These are phyloP conservation scores for Debaryomyces robertsiae DNA, from an alignment of 1,139 yeast species.

Conservation along the genomic window DNA sequence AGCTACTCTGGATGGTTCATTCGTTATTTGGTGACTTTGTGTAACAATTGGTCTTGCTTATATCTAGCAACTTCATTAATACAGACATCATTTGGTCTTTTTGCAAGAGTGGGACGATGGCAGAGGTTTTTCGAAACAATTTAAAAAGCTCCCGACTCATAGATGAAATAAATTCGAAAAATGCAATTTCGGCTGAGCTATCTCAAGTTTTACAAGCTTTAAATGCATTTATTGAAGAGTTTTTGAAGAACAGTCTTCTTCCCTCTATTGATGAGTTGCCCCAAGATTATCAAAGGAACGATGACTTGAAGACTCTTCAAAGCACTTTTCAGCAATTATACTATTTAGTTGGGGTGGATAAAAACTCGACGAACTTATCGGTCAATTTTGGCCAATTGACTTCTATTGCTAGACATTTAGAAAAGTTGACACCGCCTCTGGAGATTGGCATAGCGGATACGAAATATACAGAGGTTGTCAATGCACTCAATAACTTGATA, in stretches of 20 bases:
- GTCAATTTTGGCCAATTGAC: conserved; percentile 16
- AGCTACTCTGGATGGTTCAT: too few species aligned
- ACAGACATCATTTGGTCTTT: neutral
- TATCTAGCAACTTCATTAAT: neutral
- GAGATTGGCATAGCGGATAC: conserved; percentile 11
- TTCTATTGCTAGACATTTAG: conserved; percentile 5
- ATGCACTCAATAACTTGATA: conserved; percentile 19
- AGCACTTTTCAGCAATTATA: conserved; percentile 28
- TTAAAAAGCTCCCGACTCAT: conserved; percentile 6
- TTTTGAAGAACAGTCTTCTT: conserved; percentile 10
- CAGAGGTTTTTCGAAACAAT: conserved; percentile 6
- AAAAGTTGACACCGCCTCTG: conserved; percentile 15
- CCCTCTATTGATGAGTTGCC: conserved; percentile 8
- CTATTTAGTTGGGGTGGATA: conserved; percentile 26
- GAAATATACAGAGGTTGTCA: conserved; percentile 11
- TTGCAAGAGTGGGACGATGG: neutral
- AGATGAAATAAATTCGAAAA: conserved; percentile 12
- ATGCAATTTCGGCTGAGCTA: conserved; percentile 12
- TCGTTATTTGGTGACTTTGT: conserved; percentile 1
- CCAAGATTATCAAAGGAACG: conserved; percentile 19
- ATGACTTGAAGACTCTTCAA: conserved; percentile 21
- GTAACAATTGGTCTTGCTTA: neutral
- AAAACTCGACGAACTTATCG: conserved; percentile 21
- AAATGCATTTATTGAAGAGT: conserved; percentile 10
- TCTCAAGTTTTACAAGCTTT: conserved; percentile 10